Base-by-base conservation (phyloP, 345 rosid species). In the Hirschfeldia incana region DNA sequence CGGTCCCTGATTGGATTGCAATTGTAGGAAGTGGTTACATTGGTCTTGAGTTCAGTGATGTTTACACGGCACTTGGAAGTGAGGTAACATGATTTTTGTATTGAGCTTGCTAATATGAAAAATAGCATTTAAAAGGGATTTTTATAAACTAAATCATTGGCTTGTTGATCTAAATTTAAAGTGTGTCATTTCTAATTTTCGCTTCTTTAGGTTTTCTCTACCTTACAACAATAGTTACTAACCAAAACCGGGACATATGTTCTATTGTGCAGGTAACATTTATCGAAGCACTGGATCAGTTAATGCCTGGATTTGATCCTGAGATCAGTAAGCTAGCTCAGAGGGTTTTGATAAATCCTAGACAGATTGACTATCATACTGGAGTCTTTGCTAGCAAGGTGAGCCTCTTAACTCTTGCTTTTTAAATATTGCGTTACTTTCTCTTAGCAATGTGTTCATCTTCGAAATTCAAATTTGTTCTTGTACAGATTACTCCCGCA, bases 301-400 rank as follows among this genome's bases (percentile, higher is more conserved):
- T 95, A 34, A 95, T 95, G 99, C 99, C 99, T 75, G 98, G 99
- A 80, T 95, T 95, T 90, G 99, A 95, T 84, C 99, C 99, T 65
- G 99, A 95, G 85, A 95, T 93, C 74, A 87, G 98, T 57, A 95
- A 95, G 84, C 79, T 95, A 80, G 99, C 99, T 61, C 99, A 95
- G 80, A 87, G 99, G 79, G 93, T 93, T 82, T 86, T 93, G 49
- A 90, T 95, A 76, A 95, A 91, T 85, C 98, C 98, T 68, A 83
- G 98, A 80, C 92, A 93, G 64, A 95, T 95, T 15, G 99, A 95
- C 83, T 93, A 92, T 78, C 91, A 93, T 65, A 92, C 94, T 39
- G 98, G 99, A 59, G 98, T 95, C 7, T 93, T 95, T 82, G 99
- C 99, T 76, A 86, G 88, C 85, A 95, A 92, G 92, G 99, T 95